Base-by-base conservation (phyloP, 306 rosid species). In the Astragalus membranaceus region DNA sequence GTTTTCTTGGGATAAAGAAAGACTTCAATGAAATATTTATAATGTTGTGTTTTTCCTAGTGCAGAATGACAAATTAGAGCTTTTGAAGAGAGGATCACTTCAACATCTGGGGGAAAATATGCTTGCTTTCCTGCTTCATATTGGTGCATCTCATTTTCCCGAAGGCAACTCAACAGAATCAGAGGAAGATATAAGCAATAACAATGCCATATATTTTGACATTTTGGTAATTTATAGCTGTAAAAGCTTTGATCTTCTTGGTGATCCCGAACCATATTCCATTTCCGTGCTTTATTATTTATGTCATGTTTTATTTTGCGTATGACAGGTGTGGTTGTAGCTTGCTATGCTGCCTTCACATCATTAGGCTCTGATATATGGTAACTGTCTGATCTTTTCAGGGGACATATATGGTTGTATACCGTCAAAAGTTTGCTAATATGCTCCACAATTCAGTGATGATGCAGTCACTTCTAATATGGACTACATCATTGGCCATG, bases 31-130 rank as follows among this genome's bases (percentile, higher is more conserved):
- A 61, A 65, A 20, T 63, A 14, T 56, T 23, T 36, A 57, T 56
- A 14, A 48, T 37, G 23, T 17, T 69, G 23, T 50, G 8, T 64
- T 72, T 73, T 69, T 44, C 58, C 39, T 65, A 13, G 58, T 76
- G 92, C 88, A 94, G 98, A 94, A 94, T 83, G 98, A 94, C 86
- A 94, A 94, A 67, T 39, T 87, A 12, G 89, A 86, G 83, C 94
- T 87, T 80, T 86, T 90, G 62, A 86, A 80, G 72, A 39, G 77
- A 72, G 98, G 98, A 66, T 90, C 98, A 79, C 92, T 94, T 83
- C 98, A 94, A 79, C 98, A 90, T 81, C 96, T 94, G 73, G 98
- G 98, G 72, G 98, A 94, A 75, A 94, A 94, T 77, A 90, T 94
- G 97, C 97, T 94, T 80, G 88, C 96, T 72, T 94, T 88, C 88